Evolutionary conservation across 345 rosid genomes (phyloP).

Genomic region (Abelmoschus esculentus): DNA sequence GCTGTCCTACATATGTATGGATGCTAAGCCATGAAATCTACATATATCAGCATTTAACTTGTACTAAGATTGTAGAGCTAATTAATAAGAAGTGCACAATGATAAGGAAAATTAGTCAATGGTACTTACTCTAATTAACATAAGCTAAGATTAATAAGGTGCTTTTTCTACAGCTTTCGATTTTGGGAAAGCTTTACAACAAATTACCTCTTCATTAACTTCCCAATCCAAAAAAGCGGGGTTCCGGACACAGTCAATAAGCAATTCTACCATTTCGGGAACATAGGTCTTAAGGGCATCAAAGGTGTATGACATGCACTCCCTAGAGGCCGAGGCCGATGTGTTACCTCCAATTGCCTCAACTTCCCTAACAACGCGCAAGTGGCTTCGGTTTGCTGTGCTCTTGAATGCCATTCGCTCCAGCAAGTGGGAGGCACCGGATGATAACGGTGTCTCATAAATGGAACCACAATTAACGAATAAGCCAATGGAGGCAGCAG

Average conservation of each 20-base stretch:
- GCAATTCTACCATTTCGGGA: slow-evolving; percentile 72
- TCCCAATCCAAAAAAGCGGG: slow-evolving; percentile 87
- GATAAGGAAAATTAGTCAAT: not conserved
- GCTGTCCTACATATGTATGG: not conserved
- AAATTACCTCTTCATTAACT: slow-evolving; percentile 60
- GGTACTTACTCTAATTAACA: not conserved
- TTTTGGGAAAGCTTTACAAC: not conserved
- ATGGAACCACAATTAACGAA: slow-evolving; percentile 63
- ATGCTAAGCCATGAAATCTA: not conserved
- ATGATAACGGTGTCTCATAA: slow-evolving; percentile 51
- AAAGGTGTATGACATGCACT: slow-evolving; percentile 62
- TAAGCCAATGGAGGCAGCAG: slow-evolving; percentile 59
- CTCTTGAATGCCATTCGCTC: slow-evolving; percentile 83
- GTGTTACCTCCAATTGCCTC: slow-evolving; percentile 80
- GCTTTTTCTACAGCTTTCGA: not conserved
- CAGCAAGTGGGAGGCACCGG: slow-evolving; percentile 64
- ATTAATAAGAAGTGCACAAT: not conserved
- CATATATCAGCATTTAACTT: not conserved
- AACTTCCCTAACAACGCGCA: slow-evolving; percentile 62
- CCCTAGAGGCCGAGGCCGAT: slow-evolving; percentile 59
- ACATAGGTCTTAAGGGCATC: slow-evolving; percentile 67
- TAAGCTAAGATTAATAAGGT: not conserved
- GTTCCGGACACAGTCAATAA: slow-evolving; percentile 60
- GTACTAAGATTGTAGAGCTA: not conserved
- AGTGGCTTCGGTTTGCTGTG: slow-evolving; percentile 53